Percentiles rank a stretch among this genome's conserved stretches.
Evolutionary conservation across 2,329 filamentous ascomycete genomes (phyloP).

Genomic region (Alternaria sp.): DNA sequence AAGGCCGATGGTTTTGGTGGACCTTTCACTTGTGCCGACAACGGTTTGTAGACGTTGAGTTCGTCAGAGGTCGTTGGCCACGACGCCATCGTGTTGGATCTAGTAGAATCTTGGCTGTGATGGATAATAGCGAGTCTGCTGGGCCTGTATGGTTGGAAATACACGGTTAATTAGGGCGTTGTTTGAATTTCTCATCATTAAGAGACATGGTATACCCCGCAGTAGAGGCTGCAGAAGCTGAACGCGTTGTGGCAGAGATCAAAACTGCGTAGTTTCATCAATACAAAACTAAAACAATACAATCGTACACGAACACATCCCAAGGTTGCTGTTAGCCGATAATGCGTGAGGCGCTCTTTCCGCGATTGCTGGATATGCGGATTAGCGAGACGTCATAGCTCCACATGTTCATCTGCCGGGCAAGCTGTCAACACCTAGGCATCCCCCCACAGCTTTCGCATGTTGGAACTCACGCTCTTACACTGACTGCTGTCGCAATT

Average conservation of each 20-base stretch:
- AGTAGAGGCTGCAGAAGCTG: neutral
- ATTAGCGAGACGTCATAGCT: neutral
- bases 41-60: constrained; percentile 60
- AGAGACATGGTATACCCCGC: constrained; percentile 6
- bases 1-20: constrained; percentile 67
- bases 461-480: neutral
- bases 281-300: neutral
- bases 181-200: neutral
- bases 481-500: neutral
- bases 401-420: constrained; percentile 27
- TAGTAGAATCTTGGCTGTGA: neutral
- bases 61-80: neutral
- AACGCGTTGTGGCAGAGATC: neutral
- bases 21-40: constrained; percentile 76
- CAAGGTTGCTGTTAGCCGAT: neutral
- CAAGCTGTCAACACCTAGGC: constrained; percentile 27
- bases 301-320: neutral
- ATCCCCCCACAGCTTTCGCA: constrained; percentile 22
- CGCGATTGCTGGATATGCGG: neutral
- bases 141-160: neutral
- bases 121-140: neutral
- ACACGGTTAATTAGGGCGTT: neutral
- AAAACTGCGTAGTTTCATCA: neutral
- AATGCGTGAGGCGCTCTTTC: neutral
- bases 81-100: neutral